Base-by-base conservation (phyloP, 768 basidiomycete genomes). In the Tricholoma sp. region DNA sequence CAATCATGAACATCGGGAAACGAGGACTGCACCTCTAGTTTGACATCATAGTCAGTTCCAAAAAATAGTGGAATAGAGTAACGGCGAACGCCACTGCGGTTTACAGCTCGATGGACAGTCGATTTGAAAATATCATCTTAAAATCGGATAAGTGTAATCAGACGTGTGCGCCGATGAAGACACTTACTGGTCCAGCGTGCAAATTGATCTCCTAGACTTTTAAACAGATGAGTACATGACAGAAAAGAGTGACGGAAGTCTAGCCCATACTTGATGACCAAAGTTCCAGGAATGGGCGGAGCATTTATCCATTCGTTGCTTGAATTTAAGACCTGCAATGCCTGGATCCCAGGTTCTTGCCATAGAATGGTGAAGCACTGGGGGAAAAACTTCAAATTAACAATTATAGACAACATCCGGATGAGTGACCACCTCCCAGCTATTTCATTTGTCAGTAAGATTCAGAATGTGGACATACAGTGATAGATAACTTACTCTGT, bases 31-130 rank as follows among this genome's bases (percentile, higher is more conserved):
- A 91, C 91, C 80, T 91, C 86, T 1, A 96, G 76, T 53, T 72
- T 75, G 4, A 94, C 89, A 59, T 94, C 81, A 65, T 94, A 93
- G 66, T 95, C 91, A 11, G 86, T 88, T 2, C 94, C 93, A 60
- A 94, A 94, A 74, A 97, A 96, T 28, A 94, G 74, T 0, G 94
- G 93, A 18, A 94, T 89, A 0, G 91, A 92, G 68, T 90, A 94
- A 24, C 94, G 80, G 17, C 76, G 73, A 29, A 76, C 72, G 4
- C 89, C 88, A 20, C 82, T 84, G 42, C 83, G 76, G 61, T 94
- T 94, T 61, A 91, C 78, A 1, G 87, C 94, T 44, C 94, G 83
- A 69, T 98, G 95, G 1, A 89, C 77, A 0, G 94, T 95, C 0
- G 91, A 94, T 62, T 90, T 91, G 80, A 94, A 96, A 41, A 93